A percentile compares a stretch with the other conserved stretches of the same genome.
Evolutionary conservation across 163 green algal species (phyloP).

Genomic region (Trebouxiophyceae sp.): DNA sequence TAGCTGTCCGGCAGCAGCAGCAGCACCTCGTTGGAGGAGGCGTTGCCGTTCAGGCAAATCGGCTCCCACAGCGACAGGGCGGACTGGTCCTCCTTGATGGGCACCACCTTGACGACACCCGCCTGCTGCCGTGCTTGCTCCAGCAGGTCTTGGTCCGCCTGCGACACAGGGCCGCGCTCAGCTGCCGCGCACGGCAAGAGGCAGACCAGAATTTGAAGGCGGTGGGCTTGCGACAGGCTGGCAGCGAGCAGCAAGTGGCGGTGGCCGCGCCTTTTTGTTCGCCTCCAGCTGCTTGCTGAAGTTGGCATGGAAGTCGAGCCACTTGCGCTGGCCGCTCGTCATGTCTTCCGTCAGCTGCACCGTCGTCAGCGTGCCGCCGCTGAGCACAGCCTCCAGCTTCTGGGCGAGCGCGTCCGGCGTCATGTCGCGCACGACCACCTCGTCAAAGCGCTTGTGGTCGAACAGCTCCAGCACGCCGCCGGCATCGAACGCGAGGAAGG

Average conservation of each 20-base stretch:
- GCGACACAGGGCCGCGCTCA: too few species aligned
- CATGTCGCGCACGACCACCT: slow-evolving; percentile 1
- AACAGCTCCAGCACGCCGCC: slow-evolving; percentile 14
- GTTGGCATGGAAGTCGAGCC: neutral
- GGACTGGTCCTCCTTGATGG: neutral
- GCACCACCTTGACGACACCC: too few species aligned
- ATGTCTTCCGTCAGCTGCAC: neutral
- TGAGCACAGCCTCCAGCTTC: slow-evolving; percentile 1
- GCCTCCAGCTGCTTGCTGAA: neutral
- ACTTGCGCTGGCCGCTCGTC: neutral
- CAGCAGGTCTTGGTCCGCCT: too few species aligned
- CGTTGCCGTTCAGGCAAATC: slow-evolving; percentile 1
- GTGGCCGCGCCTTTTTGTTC: neutral
- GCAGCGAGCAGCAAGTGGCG: too few species aligned
- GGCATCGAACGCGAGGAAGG: slow-evolving; percentile 13
- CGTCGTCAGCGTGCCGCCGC: neutral
- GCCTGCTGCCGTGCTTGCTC: too few species aligned
- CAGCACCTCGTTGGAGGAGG: slow-evolving; percentile 1
- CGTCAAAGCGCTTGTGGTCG: neutral
- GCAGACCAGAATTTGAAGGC: too few species aligned
- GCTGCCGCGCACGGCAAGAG: too few species aligned
- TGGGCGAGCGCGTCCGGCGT: neutral
- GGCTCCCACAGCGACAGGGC: slow-evolving; percentile 3
- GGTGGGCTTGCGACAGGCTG: too few species aligned
- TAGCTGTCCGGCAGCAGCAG: slow-evolving; percentile 11